Percentiles rank a stretch among this genome's conserved stretches.
These are phyloP conservation scores for Geoglossum glabrum DNA, from an alignment of 495 filamentous ascomycete species.

Conservation along the genomic window DNA sequence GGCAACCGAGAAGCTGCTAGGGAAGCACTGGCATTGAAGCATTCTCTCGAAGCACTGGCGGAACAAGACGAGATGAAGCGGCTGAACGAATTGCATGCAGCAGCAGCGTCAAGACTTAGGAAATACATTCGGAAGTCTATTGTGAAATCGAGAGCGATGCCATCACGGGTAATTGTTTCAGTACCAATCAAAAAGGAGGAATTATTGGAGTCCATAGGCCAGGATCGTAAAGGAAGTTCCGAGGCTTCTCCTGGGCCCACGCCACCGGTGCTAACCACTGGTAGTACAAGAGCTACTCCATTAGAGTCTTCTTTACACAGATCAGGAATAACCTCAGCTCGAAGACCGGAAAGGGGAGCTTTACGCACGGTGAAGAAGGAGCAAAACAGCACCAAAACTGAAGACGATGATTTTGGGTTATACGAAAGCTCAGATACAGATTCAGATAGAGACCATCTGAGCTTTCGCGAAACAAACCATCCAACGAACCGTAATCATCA, in stretches of 20 bases:
- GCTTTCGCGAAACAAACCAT: too few species aligned
- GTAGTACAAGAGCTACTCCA: not conserved
- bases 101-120: not conserved
- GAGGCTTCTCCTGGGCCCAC: not conserved
- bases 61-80: not conserved
- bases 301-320: not conserved
- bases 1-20: not conserved
- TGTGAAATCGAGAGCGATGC: not conserved
- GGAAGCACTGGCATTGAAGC: not conserved
- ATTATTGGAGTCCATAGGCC: not conserved
- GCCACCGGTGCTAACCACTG: not conserved
- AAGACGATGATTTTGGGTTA: too few species aligned
- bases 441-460: too few species aligned
- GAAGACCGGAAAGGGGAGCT: not conserved
- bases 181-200: not conserved
- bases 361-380: too few species aligned
- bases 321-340: not conserved
- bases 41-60: not conserved
- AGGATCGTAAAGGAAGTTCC: not conserved
- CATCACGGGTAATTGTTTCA: not conserved
- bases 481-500: too few species aligned
- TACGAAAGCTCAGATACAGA: too few species aligned
- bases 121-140: not conserved
- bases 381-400: too few species aligned
- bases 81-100: not conserved